phyloP scores from a whole-genome alignment of 2,329 filamentous ascomycete species.

The Metarhizium sp. region DNA sequence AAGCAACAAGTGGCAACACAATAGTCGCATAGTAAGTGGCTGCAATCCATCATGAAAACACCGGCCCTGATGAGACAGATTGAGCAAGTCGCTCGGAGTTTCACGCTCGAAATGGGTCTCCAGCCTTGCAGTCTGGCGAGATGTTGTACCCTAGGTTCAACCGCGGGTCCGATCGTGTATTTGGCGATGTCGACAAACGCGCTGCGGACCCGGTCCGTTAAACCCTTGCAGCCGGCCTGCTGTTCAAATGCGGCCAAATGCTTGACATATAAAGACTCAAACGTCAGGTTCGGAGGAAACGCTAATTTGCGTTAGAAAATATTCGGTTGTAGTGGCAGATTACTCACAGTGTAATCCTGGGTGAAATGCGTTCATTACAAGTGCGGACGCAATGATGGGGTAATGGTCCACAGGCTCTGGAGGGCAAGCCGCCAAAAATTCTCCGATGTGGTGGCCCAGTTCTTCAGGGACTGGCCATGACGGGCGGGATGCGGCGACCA shows the following conservation, averaged over 20 bases:
- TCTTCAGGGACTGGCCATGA: neutral
- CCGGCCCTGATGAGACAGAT: neutral
- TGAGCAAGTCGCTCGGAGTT: neutral
- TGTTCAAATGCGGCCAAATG: neutral
- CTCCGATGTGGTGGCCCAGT: neutral
- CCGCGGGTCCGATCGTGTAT: neutral
- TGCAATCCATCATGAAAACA: neutral
- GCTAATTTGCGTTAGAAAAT: neutral
- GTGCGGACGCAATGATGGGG: neutral
- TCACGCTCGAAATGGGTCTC: neutral
- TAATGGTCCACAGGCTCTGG: neutral
- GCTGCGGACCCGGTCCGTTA: neutral
- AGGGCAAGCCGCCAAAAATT: neutral
- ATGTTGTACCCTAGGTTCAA: neutral
- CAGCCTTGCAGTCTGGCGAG: neutral
- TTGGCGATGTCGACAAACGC: neutral
- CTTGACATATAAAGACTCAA: neutral
- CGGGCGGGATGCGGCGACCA: neutral
- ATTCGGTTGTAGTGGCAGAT: neutral
- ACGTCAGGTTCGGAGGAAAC: neutral
- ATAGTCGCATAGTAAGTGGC: neutral
- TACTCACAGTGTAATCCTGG: neutral
- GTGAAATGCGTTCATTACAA: neutral
- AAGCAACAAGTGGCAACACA: neutral
- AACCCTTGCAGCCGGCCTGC: neutral